Evolutionary conservation across 129 eudicot species (phyloP).

Genomic region (Rutidosis leptorrhynchoides): DNA sequence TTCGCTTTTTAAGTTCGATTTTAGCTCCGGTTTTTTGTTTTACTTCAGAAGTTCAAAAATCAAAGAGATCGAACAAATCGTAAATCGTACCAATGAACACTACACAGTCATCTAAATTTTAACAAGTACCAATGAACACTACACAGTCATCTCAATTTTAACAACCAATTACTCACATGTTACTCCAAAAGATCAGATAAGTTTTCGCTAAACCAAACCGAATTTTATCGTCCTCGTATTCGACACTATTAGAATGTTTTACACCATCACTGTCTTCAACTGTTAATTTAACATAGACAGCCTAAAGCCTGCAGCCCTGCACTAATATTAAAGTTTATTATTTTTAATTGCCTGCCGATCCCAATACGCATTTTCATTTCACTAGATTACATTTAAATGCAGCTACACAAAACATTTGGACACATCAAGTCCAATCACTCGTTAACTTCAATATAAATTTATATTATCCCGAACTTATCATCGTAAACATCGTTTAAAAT

Average conservation of each 20-base stretch:
- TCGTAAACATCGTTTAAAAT: conserved; percentile 20
- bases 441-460: conserved; percentile 30
- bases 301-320: conserved; percentile 38
- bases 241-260: background rate
- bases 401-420: conserved; percentile 31
- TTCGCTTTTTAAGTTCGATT: no score
- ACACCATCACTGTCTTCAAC: conserved; percentile 19
- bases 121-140: no score
- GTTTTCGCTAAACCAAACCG: background rate
- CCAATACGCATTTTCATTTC: background rate
- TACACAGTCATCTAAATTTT: no score
- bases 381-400: conserved; percentile 12
- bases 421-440: conserved; percentile 1
- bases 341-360: conserved; percentile 27
- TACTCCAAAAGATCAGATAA: no score
- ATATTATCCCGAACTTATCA: conserved; percentile 8
- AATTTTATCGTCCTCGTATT: background rate
- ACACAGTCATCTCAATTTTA: no score
- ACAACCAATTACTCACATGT: no score
- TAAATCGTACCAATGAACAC: no score
- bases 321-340: background rate
- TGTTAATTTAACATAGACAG: background rate
- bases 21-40: no score
- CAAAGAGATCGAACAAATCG: no score
- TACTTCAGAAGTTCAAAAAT: no score